These are phyloP conservation scores for Verticillium klebahnii DNA, from an alignment of 2,329 filamentous ascomycete species.

Conservation along the genomic window DNA sequence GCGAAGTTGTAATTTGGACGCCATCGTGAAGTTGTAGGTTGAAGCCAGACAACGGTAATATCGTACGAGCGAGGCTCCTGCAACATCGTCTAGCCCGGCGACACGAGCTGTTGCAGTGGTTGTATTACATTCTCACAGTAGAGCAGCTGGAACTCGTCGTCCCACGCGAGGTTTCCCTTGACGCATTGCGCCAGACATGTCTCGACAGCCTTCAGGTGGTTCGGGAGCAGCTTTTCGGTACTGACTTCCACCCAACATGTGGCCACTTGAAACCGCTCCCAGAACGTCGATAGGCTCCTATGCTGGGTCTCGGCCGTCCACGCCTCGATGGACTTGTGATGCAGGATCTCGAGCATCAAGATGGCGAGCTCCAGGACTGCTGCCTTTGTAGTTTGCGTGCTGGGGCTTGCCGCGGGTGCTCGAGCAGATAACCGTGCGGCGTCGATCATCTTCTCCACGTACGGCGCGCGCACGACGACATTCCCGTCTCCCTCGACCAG, in stretches of 20 bases:
- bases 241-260: background rate
- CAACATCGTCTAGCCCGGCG: no score
- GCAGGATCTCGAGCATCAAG: background rate
- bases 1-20: no score
- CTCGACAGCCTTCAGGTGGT: background rate
- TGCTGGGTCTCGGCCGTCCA: background rate
- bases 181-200: background rate
- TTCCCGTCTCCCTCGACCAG: background rate
- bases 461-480: background rate
- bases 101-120: background rate
- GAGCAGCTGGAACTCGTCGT: background rate
- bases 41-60: no score
- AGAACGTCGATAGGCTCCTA: background rate
- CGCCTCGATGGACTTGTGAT: background rate
- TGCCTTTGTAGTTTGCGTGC: background rate
- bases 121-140: conserved; percentile 1
- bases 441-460: background rate
- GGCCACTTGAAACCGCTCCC: background rate
- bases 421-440: background rate
- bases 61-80: no score
- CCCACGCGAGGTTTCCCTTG: background rate
- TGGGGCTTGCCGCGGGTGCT: no score
- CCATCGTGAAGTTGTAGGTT: no score
- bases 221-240: background rate
- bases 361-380: background rate